Percentiles rank a stretch among this genome's conserved stretches.
These are phyloP conservation scores for Zymoseptoria pseudotritici DNA, from an alignment of 2,329 filamentous ascomycete species.

Conservation along the genomic window DNA sequence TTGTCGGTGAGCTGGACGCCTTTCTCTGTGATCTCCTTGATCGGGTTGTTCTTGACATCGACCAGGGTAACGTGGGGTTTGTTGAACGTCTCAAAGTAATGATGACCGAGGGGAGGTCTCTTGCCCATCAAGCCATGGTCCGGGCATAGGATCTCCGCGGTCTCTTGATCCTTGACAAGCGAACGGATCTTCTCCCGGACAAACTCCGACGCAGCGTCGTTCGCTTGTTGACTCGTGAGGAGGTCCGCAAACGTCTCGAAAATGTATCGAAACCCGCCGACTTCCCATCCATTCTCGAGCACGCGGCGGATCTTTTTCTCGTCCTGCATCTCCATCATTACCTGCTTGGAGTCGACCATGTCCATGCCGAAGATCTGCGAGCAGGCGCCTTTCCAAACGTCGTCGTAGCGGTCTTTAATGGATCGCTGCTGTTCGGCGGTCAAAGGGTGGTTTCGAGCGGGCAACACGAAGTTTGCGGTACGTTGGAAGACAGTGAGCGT, in stretches of 20 bases:
- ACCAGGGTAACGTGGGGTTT: constrained; percentile 21
- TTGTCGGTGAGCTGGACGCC: constrained; percentile 18
- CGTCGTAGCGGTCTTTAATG: constrained; percentile 32
- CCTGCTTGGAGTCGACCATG: constrained; percentile 3
- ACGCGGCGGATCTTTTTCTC: constrained; percentile 2
- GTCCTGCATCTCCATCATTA: constrained; percentile 3
- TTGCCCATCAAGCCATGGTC: constrained; percentile 8
- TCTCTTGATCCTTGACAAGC: constrained; percentile 43
- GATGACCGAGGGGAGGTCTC: constrained; percentile 43
- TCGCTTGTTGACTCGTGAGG: constrained; percentile 39
- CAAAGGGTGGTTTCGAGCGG: constrained; percentile 51
- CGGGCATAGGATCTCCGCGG: constrained; percentile 51
- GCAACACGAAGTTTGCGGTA: constrained; percentile 50
- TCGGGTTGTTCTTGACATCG: constrained; percentile 34
- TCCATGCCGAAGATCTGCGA: constrained; percentile 26
- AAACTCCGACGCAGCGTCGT: constrained; percentile 47
- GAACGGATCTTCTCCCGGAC: constrained; percentile 30
- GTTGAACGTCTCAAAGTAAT: constrained; percentile 25
- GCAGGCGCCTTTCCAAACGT: constrained; percentile 1
- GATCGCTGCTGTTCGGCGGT: constrained; percentile 45
- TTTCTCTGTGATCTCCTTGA: constrained; percentile 32
- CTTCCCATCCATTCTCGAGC: too few relatives aligned
- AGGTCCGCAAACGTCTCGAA: constrained; percentile 23
- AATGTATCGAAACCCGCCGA: neutral
- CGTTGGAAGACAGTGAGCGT: constrained; percentile 55